These are phyloP conservation scores for Rozella allomycis DNA, from an alignment of 371 early-diverging fungal species.

Conservation along the genomic window DNA sequence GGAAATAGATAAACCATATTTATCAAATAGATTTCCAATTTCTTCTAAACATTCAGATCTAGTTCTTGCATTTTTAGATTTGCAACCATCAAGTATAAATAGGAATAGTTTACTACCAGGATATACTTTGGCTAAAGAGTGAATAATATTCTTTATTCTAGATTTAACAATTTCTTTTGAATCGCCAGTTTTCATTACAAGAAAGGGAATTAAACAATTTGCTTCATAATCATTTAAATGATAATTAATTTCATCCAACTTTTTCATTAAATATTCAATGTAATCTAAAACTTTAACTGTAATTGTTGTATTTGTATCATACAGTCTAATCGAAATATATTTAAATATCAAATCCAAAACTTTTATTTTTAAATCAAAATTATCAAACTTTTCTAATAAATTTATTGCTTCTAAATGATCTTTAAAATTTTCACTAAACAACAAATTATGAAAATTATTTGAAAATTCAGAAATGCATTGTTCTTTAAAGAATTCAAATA, in stretches of 20 bases:
- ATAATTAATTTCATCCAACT: constrained; percentile 36
- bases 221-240: constrained; percentile 57
- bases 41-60: constrained; percentile 66
- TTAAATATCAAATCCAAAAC: constrained; percentile 64
- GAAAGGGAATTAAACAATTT: constrained; percentile 43
- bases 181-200: constrained; percentile 41
- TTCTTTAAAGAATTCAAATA: background rate
- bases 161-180: constrained; percentile 52
- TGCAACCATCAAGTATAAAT: constrained; percentile 42
- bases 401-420: constrained; percentile 22
- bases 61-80: constrained; percentile 53
- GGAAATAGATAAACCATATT: constrained; percentile 46
- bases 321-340: constrained; percentile 59
- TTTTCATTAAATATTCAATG: constrained; percentile 36
- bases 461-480: constrained; percentile 8
- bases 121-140: constrained; percentile 38
- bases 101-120: constrained; percentile 54
- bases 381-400: constrained; percentile 36
- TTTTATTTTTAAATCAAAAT: too few relatives aligned
- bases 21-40: constrained; percentile 42
- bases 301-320: constrained; percentile 67
- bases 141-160: constrained; percentile 39
- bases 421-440: constrained; percentile 23
- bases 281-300: constrained; percentile 54
- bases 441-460: too few relatives aligned